Conservation (phyloP, 345 rosid species). For the Xanthoceras sorbifolium region DNA sequence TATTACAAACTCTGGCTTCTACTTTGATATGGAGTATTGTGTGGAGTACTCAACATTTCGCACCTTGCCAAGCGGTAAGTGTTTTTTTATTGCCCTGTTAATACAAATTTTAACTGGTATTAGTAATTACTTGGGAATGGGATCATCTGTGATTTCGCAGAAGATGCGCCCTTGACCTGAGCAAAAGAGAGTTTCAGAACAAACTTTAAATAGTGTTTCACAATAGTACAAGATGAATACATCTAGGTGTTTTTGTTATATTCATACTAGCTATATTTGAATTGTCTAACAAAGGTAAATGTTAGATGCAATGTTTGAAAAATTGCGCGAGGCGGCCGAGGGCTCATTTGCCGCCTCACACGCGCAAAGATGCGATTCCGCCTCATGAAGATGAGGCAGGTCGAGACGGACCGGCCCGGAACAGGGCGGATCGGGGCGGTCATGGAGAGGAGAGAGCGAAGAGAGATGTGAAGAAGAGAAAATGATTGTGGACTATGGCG, state of each 20-base stretch:
- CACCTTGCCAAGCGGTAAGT: slow-evolving; percentile 56
- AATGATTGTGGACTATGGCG: too few relatives aligned
- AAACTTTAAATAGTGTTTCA: background rate
- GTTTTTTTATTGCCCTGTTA: slow-evolving; percentile 3
- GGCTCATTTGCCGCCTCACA: too few relatives aligned
- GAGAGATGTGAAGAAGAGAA: too few relatives aligned
- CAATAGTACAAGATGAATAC: background rate
- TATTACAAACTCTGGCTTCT: slow-evolving; percentile 51
- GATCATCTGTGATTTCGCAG: background rate
- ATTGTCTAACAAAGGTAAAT: background rate
- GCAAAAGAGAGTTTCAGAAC: background rate
- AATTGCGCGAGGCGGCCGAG: too few relatives aligned
- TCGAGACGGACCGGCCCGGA: too few relatives aligned
- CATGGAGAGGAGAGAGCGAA: too few relatives aligned
- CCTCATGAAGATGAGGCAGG: too few relatives aligned
- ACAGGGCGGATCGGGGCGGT: too few relatives aligned
- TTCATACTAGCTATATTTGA: background rate
- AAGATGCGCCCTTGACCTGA: background rate
- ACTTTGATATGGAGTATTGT: slow-evolving; percentile 89
- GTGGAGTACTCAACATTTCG: slow-evolving; percentile 91
- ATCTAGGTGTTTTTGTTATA: background rate
- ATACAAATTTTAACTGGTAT: slow-evolving; percentile 10
- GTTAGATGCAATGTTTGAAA: too few relatives aligned
- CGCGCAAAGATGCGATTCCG: too few relatives aligned
- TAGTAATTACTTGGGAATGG: background rate